Conservation (phyloP, 495 filamentous ascomycete species). For the Tuber indicum region DNA sequence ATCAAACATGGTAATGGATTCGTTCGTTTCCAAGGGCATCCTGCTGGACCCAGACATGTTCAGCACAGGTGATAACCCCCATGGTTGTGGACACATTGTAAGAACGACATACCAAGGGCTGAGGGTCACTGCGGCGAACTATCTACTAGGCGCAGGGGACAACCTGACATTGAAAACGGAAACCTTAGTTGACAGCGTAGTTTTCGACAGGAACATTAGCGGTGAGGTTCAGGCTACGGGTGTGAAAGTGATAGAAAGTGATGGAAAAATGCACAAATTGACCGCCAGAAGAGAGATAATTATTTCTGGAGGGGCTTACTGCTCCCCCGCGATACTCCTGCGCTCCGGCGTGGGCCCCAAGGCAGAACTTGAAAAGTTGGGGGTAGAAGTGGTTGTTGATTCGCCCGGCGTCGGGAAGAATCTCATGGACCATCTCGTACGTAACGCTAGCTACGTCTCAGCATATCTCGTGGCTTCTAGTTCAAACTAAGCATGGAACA, state of each 20-base stretch:
- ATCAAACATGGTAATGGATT: constrained; percentile 47
- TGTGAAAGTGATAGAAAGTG: constrained; percentile 31
- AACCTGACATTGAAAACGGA: constrained; percentile 46
- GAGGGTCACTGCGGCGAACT: constrained; percentile 50
- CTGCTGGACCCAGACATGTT: constrained; percentile 51
- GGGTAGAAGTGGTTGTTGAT: constrained; percentile 45
- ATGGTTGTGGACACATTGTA: constrained; percentile 51
- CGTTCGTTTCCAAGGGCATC: constrained; percentile 48
- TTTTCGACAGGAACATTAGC: constrained; percentile 26
- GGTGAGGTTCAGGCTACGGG: constrained; percentile 38
- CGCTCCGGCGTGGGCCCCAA: constrained; percentile 48
- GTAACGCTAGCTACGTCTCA: not conserved
- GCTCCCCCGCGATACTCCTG: constrained; percentile 48
- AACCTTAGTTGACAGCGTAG: constrained; percentile 44
- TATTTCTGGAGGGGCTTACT: constrained; percentile 45
- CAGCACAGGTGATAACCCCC: constrained; percentile 46
- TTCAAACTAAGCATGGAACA: constrained; percentile 6
- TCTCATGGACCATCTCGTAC: constrained; percentile 45
- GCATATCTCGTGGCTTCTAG: not conserved
- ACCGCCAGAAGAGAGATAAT: constrained; percentile 47
- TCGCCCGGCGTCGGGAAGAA: constrained; percentile 48
- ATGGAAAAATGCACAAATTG: constrained; percentile 32
- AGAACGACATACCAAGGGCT: constrained; percentile 50
- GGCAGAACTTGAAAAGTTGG: constrained; percentile 40
- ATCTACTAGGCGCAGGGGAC: constrained; percentile 35